Base-by-base conservation (phyloP, 257 asterid genomes). In the Coffea eugenioides region DNA sequence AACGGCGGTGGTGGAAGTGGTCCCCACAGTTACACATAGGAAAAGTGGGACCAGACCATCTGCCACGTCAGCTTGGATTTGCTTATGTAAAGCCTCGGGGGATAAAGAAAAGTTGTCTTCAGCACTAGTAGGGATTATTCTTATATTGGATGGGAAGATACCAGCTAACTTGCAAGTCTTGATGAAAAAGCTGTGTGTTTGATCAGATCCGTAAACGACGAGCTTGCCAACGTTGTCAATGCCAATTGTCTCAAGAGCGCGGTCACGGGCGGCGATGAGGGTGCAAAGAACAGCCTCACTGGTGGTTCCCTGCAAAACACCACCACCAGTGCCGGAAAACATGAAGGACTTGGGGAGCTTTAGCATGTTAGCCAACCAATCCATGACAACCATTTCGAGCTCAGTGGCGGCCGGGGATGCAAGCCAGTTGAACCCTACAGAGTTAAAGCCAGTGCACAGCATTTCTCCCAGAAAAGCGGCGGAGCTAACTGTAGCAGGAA, bases 371-470 rank as follows among this genome's bases (percentile, higher is more conserved):
- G 94, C 97, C 69, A 93, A 83, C 97, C 97, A 93, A 69, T 93
- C 97, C 92, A 91, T 89, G 82, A 93, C 97, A 49, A 93, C 88
- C 85, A 89, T 88, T 81, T 93, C 97, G 6, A 93, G 92, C 83
- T 93, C 97, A 7, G 97, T 91, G 41, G 97, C 97, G 7, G 97
- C 97, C 0, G 97, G 97, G 0, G 97, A 91, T 7, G 97, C 87
- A 85, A 93, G 88, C 97, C 97, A 93, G 88, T 88, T 93, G 78
- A 93, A 93, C 0, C 97, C 97, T 46, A 91, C 95, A 13, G 91
- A 78, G 74, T 93, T 93, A 70, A 91, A 89, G 0, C 96, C 97
- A 21, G 93, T 86, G 84, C 93, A 88, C 36, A 93, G 82, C 85
- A 91, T 80, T 76, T 93, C 97, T 3, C 97, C 97, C 0, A 91